Conservation (phyloP, 2,329 filamentous ascomycete species). For the Dactylonectria estremocensis region DNA sequence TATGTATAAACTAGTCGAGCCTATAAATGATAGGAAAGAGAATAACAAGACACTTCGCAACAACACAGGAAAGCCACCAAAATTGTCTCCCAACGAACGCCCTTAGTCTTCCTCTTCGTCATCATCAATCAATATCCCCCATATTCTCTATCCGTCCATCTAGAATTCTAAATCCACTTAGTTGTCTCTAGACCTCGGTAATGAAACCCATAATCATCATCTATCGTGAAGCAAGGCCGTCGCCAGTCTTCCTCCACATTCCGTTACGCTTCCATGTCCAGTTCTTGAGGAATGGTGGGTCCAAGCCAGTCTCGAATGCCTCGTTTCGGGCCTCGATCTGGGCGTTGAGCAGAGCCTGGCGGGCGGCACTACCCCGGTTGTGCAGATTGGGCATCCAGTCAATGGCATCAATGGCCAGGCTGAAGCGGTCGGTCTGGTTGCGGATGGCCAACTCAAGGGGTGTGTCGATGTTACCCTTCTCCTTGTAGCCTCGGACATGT, state of each 20-base stretch:
- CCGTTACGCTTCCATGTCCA: conserved; percentile 75
- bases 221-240: conserved; percentile 46
- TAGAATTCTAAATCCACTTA: conserved; percentile 21
- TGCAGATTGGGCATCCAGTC: conserved; percentile 75
- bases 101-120: conserved; percentile 29
- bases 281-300: conserved; percentile 75
- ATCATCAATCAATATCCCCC: conserved; percentile 18
- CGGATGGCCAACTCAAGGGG: conserved; percentile 84
- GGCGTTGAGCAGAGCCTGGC: conserved; percentile 75
- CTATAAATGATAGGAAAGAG: conserved; percentile 35
- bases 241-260: conserved; percentile 54
- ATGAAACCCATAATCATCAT: conserved; percentile 8
- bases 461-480: conserved; percentile 89
- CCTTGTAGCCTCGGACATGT: conserved; percentile 83
- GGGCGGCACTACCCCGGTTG: conserved; percentile 73
- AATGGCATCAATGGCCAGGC: conserved; percentile 82
- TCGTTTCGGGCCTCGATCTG: conserved; percentile 76
- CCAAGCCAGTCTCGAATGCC: conserved; percentile 79
- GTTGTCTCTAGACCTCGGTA: conserved; percentile 18
- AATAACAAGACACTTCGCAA: conserved; percentile 34
- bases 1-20: conserved; percentile 32
- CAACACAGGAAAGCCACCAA: conserved; percentile 31
- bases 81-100: conserved; percentile 38
- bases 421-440: conserved; percentile 84
- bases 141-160: conserved; percentile 36